phyloP scores from a whole-genome alignment of 345 rosid genomes.

The Toxicodendron radicans region DNA sequence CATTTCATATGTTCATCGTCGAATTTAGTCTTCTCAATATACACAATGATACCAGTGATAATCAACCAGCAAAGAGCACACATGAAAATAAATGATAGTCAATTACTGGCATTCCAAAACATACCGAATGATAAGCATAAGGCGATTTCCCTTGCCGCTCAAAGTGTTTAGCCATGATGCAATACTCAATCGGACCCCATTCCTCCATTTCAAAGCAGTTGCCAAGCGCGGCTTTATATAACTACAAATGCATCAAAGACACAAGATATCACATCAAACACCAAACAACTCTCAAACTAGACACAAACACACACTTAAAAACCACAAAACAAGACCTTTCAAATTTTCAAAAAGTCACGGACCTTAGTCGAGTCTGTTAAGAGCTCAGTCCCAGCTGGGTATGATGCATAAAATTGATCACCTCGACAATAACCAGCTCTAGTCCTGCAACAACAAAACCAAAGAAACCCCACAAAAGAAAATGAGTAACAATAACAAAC shows the following conservation, averaged over 20 bases:
- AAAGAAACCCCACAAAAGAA: slow-evolving; percentile 1
- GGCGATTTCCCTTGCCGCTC: slow-evolving; percentile 94
- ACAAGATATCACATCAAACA: slow-evolving; percentile 6
- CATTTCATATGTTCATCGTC: not conserved
- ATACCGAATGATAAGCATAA: slow-evolving; percentile 86
- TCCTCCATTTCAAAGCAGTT: slow-evolving; percentile 83
- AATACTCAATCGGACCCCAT: slow-evolving; percentile 84
- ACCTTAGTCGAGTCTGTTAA: slow-evolving; percentile 79
- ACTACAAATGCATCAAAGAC: slow-evolving; percentile 36
- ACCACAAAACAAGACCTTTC: not conserved
- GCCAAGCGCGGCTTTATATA: slow-evolving; percentile 88
- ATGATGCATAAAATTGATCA: slow-evolving; percentile 88
- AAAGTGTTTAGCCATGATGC: slow-evolving; percentile 85
- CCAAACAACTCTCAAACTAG: slow-evolving; percentile 6
- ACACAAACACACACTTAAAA: not conserved
- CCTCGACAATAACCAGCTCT: slow-evolving; percentile 88
- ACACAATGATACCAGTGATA: not conserved
- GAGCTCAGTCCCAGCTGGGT: slow-evolving; percentile 94
- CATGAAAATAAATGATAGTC: not conserved
- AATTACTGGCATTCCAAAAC: slow-evolving; percentile 16
- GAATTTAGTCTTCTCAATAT: not conserved
- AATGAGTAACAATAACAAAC: not conserved
- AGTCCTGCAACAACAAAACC: slow-evolving; percentile 48
- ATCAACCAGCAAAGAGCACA: not conserved
- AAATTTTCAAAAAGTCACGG: not conserved